Conservation (phyloP, 768 basidiomycete genomes). For the Clitopilus hobsonii region DNA sequence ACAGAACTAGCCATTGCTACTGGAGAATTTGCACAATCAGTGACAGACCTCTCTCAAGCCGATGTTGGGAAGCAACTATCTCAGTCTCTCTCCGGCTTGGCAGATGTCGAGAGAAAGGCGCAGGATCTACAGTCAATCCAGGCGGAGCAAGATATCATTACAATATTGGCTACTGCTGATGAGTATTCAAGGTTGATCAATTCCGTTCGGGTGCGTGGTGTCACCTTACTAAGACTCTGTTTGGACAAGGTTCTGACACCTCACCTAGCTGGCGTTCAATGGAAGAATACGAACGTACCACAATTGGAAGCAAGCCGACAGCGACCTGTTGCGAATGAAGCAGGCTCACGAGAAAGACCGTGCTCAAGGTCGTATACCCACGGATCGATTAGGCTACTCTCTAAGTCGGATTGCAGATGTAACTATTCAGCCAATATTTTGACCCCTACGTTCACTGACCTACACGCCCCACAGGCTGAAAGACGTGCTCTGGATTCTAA, state of each 20-base stretch:
- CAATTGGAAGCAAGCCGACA: constrained; percentile 77
- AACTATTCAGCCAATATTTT: constrained; percentile 14
- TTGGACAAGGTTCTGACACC: background rate
- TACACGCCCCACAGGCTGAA: constrained; percentile 59
- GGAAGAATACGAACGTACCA: constrained; percentile 83
- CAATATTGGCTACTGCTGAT: constrained; percentile 78
- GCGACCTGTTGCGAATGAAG: constrained; percentile 66
- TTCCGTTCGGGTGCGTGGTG: constrained; percentile 73
- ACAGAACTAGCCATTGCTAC: constrained; percentile 66
- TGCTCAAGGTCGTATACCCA: constrained; percentile 65
- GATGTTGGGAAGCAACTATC: constrained; percentile 76
- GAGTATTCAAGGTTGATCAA: constrained; percentile 91
- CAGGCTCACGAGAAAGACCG: constrained; percentile 79
- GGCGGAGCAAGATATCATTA: constrained; percentile 77
- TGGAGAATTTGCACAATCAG: constrained; percentile 75
- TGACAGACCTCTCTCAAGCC: constrained; percentile 65
- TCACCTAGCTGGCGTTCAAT: constrained; percentile 71
- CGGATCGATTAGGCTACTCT: constrained; percentile 70
- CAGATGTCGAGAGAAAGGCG: constrained; percentile 68
- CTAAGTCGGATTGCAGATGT: constrained; percentile 81
- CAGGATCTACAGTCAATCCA: constrained; percentile 73
- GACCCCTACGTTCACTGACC: background rate
- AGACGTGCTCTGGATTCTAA: constrained; percentile 77
- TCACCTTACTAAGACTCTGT: background rate
- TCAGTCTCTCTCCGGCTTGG: constrained; percentile 62